phyloP scores from a whole-genome alignment of 2,329 filamentous ascomycete genomes.

The Cordyceps sp. region DNA sequence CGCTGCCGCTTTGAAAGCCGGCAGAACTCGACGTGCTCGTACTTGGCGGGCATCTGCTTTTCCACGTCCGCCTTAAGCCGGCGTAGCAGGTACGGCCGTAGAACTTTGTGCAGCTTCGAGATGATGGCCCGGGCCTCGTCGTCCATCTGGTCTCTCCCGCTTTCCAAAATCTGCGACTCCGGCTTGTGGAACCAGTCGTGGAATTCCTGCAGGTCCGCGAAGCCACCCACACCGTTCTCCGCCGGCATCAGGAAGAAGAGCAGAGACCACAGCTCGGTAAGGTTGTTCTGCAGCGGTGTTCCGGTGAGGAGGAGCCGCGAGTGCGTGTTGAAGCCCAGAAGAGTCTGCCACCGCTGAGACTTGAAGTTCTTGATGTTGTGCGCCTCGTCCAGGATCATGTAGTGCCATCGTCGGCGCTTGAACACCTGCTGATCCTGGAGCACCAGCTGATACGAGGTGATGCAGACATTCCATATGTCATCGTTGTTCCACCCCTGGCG shows the following conservation, averaged over 20 bases:
- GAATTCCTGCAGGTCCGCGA: constrained; percentile 90
- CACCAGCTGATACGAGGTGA: constrained; percentile 94
- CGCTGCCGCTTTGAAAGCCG: constrained; percentile 88
- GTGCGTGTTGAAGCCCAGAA: constrained; percentile 84
- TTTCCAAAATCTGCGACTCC: constrained; percentile 90
- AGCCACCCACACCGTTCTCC: constrained; percentile 71
- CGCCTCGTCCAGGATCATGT: constrained; percentile 94
- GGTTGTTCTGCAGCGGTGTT: constrained; percentile 89
- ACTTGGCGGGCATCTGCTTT: constrained; percentile 97
- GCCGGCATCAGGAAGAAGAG: constrained; percentile 94
- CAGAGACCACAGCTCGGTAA: constrained; percentile 92
- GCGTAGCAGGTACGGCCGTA: constrained; percentile 80
- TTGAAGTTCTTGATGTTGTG: constrained; percentile 99
- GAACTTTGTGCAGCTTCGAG: constrained; percentile 79
- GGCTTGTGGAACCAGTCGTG: constrained; percentile 92
- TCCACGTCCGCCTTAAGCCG: constrained; percentile 93
- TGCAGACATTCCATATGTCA: constrained; percentile 90
- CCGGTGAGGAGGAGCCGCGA: constrained; percentile 79
- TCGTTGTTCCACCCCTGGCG: constrained; percentile 87
- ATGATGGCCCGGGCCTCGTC: constrained; percentile 87
- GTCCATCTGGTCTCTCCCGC: constrained; percentile 84
- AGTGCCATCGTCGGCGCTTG: constrained; percentile 86
- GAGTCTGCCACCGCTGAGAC: constrained; percentile 88
- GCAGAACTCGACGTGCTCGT: constrained; percentile 93
- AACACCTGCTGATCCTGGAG: constrained; percentile 89